These are phyloP conservation scores for Rhodamnia rubescens DNA, from an alignment of 345 rosid species.

Conservation along the genomic window DNA sequence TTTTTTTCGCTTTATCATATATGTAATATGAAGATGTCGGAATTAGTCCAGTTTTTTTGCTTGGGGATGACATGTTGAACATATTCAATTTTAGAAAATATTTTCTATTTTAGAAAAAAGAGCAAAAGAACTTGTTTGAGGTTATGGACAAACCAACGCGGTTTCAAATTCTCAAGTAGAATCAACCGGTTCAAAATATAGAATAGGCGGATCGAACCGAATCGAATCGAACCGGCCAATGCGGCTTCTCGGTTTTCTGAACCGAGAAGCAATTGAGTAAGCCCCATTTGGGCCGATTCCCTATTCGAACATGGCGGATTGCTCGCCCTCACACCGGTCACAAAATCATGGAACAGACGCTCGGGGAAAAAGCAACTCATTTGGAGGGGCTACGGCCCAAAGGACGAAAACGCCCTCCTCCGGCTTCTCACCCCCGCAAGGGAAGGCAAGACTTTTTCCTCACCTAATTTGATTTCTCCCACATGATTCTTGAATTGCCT, in stretches of 20 bases:
- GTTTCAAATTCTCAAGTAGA: neutral
- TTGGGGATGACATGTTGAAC: neutral
- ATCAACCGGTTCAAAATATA: fast-evolving
- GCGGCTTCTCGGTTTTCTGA: neutral
- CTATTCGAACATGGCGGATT: neutral
- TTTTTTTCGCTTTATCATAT: neutral
- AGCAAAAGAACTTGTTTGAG: neutral
- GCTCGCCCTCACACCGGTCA: neutral
- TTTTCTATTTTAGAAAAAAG: neutral
- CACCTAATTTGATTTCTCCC: neutral
- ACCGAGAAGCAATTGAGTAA: neutral
- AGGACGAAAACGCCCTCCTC: neutral
- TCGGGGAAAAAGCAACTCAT: neutral
- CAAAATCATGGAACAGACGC: neutral
- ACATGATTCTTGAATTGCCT: neutral
- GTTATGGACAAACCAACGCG: neutral
- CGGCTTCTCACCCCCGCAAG: neutral
- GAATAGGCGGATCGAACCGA: no score
- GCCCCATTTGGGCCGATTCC: neutral
- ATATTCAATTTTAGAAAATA: neutral
- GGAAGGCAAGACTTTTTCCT: neutral
- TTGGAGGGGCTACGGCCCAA: neutral
- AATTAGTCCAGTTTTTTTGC: neutral
- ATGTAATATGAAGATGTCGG: neutral
- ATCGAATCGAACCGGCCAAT: no score